phyloP scores from a whole-genome alignment of 306 rosid species.

The Cucumis sativus region DNA sequence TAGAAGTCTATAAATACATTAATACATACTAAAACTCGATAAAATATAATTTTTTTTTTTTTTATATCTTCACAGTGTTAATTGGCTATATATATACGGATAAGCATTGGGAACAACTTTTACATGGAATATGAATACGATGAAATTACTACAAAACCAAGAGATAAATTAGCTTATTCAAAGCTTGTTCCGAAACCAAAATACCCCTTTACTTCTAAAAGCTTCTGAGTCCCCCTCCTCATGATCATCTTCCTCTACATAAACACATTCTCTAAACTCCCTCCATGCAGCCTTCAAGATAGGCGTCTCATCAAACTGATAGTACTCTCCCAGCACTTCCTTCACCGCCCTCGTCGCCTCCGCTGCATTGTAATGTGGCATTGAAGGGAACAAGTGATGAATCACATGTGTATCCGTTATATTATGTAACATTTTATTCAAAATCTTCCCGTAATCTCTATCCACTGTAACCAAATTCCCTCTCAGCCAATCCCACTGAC shows the following conservation, averaged over 20 bases:
- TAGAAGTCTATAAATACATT: too few species aligned
- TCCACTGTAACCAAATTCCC: constrained; percentile 65
- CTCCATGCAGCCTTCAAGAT: constrained; percentile 70
- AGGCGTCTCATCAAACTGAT: constrained; percentile 51
- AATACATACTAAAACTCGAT: too few species aligned
- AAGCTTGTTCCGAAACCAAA: constrained; percentile 45
- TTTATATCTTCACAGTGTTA: too few species aligned
- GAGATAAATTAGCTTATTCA: constrained; percentile 7
- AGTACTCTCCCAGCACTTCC: constrained; percentile 36
- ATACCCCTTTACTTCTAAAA: constrained; percentile 32
- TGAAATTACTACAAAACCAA: too few species aligned
- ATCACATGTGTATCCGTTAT: constrained; percentile 59
- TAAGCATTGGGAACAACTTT: too few species aligned
- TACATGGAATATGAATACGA: too few species aligned
- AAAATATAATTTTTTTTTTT: too few species aligned
- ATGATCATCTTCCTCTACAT: constrained; percentile 39
- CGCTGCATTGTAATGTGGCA: constrained; percentile 72
- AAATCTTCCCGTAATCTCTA: constrained; percentile 44
- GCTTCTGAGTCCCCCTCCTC: not conserved
- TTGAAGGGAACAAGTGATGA: constrained; percentile 63
- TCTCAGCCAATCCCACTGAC: constrained; percentile 78
- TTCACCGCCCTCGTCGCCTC: constrained; percentile 62
- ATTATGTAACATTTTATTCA: constrained; percentile 58
- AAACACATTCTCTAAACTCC: constrained; percentile 65
- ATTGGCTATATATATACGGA: too few species aligned